phyloP scores from a whole-genome alignment of 768 basidiomycete species.

The Agaricus sinodeliciosus region DNA sequence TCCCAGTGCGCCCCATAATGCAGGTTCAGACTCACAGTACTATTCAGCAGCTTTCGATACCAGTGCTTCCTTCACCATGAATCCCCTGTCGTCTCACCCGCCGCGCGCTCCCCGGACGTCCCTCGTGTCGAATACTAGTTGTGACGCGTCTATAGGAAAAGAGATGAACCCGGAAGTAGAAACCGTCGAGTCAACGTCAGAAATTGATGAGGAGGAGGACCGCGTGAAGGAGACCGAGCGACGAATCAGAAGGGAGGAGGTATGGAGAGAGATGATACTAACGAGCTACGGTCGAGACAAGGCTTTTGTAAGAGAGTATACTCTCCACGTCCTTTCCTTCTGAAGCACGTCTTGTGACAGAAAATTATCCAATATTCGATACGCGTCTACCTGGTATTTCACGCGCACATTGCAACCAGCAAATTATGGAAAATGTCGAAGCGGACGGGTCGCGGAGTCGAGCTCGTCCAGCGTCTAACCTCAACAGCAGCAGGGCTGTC shows the following conservation, averaged over 20 bases:
- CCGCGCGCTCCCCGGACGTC: constrained; percentile 70
- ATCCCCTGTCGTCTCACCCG: constrained; percentile 72
- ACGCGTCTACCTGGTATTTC: constrained; percentile 66
- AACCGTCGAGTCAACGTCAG: constrained; percentile 32
- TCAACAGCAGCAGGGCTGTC: constrained; percentile 65
- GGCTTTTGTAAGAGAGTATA: constrained; percentile 55
- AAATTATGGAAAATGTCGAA: constrained; percentile 39
- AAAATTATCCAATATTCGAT: constrained; percentile 87
- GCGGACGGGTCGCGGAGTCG: constrained; percentile 47
- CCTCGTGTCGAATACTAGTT: constrained; percentile 28
- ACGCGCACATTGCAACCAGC: constrained; percentile 42
- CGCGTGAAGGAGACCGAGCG: constrained; percentile 35
- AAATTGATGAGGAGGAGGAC: constrained; percentile 45
- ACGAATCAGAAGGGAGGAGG: constrained; percentile 53
- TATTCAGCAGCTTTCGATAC: constrained; percentile 57
- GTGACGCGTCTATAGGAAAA: constrained; percentile 38
- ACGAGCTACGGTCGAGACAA: constrained; percentile 81
- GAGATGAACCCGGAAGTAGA: constrained; percentile 30
- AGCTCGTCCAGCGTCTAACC: constrained; percentile 52
- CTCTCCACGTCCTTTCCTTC: background rate
- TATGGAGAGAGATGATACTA: constrained; percentile 76
- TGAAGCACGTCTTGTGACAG: constrained; percentile 27
- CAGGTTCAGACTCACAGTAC: constrained; percentile 35
- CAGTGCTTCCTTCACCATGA: constrained; percentile 68
- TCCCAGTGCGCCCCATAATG: constrained; percentile 13